phyloP scores from a whole-genome alignment of 495 filamentous ascomycete genomes.

The Xylaria flabelliformis region DNA sequence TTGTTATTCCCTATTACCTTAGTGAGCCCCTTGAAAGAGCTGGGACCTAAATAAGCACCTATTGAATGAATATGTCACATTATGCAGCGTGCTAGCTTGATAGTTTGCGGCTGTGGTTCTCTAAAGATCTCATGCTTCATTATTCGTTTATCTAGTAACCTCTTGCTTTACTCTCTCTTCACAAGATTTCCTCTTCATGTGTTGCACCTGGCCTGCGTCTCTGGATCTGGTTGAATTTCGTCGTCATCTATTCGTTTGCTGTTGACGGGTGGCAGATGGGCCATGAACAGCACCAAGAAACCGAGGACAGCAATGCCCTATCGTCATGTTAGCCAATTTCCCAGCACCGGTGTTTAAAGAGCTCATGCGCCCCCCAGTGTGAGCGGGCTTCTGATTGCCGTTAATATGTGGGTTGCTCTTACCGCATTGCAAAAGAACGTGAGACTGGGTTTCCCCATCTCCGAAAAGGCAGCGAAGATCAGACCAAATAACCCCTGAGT shows the following conservation, averaged over 20 bases:
- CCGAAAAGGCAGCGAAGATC: conserved; percentile 58
- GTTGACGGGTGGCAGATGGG: conserved; percentile 53
- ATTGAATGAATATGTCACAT: not conserved
- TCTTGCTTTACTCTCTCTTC: not conserved
- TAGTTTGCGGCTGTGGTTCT: not conserved
- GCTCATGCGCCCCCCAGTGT: not conserved
- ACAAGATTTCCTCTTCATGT: not conserved
- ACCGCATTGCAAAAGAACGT: conserved; percentile 63
- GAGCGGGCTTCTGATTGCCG: not conserved
- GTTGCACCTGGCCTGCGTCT: not conserved
- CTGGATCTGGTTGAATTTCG: not conserved
- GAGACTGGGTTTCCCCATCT: conserved; percentile 53
- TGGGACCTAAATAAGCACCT: not conserved
- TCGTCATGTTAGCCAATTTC: not conserved
- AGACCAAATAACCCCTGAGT: conserved; percentile 63
- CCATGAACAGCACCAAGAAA: conserved; percentile 52
- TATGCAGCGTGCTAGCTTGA: not conserved
- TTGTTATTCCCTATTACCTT: not conserved
- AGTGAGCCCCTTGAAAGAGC: not conserved
- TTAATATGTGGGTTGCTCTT: conserved; percentile 27
- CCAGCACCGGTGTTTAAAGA: not conserved
- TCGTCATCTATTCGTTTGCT: conserved; percentile 50
- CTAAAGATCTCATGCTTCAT: not conserved
- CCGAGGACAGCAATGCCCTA: conserved; percentile 56
- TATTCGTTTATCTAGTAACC: not conserved